phyloP scores from a whole-genome alignment of 2,329 filamentous ascomycete species.

The Leptosphaerulina australis region DNA sequence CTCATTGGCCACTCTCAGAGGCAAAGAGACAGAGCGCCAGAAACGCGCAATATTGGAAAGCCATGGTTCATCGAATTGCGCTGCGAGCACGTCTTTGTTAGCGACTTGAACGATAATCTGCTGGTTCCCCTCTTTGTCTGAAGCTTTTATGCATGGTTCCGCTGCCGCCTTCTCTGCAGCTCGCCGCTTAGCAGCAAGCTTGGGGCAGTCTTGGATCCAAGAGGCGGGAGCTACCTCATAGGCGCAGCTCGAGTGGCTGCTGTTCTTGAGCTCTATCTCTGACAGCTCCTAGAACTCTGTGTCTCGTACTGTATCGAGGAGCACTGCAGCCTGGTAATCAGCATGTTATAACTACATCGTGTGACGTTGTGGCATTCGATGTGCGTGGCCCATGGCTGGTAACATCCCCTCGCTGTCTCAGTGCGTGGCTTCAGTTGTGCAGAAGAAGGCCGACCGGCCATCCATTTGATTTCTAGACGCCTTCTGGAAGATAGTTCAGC shows the following conservation, averaged over 20 bases:
- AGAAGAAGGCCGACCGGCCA: constrained; percentile 6
- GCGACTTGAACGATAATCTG: not conserved
- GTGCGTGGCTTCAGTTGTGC: constrained; percentile 18
- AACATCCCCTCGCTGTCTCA: constrained; percentile 22
- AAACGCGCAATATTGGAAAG: not conserved
- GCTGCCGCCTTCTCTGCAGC: constrained; percentile 8
- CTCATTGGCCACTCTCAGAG: constrained; percentile 1
- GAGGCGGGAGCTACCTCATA: constrained; percentile 20
- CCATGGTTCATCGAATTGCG: not conserved
- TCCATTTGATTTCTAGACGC: constrained; percentile 30
- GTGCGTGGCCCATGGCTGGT: constrained; percentile 21
- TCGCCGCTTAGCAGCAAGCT: constrained; percentile 15
- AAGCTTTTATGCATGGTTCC: constrained; percentile 9
- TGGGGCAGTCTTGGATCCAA: constrained; percentile 10
- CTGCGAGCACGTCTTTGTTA: too few species aligned
- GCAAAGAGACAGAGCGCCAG: constrained; percentile 8
- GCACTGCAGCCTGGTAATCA: constrained; percentile 8
- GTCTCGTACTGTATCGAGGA: constrained; percentile 11
- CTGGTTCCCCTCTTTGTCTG: not conserved
- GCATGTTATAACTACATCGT: constrained; percentile 9
- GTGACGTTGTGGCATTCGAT: constrained; percentile 25
- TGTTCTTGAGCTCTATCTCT: not conserved
- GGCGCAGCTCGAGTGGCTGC: constrained; percentile 23
- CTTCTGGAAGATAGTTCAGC: constrained; percentile 37
- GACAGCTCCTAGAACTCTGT: constrained; percentile 12